Evolutionary conservation across 495 filamentous ascomycete species (phyloP), one percentile per base, ranked within the genome.

Genomic region (Aspergillus baeticus): DNA sequence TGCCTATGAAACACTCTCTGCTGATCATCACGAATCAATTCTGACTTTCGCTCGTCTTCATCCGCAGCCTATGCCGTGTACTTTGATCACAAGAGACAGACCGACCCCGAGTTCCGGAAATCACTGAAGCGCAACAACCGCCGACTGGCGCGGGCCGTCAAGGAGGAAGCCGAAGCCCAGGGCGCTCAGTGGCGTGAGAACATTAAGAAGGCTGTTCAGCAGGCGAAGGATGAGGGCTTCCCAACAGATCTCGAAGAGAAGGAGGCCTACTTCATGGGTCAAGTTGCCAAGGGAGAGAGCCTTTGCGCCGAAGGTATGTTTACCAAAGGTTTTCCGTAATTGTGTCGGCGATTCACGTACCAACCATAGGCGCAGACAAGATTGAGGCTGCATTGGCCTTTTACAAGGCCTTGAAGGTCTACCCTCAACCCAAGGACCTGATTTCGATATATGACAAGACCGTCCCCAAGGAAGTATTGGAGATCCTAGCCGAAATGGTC

Each of bases 381-480:
- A 61, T 96, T 31, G 92, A 97, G 44, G 90, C 95, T 44, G 92
- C 95, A 22, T 79, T 98, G 49, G 88, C 87, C 73, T 98, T 98
- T 76, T 98, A 96, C 84, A 92, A 89, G 81, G 94, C 94, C 36
- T 81, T 98, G 63, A 98, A 98, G 81, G 94, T 98, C 34, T 98
- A 98, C 74, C 94, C 94, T 8, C 86, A 91, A 59, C 94, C 94
- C 7, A 82, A 85, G 64, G 94, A 97, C 65, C 80, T 98, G 54
- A 96, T 98, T 69, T 81, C 77, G 54, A 97, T 98, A 69, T 98
- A 97, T 76, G 95, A 98, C 73, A 96, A 96, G 83, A 97, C 93
- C 41, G 92, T 96, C 20, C 84, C 91, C 44, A 96, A 96, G 84
- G 92, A 92, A 51, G 87, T 97, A 35, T 82, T 98, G 45, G 94